Percentiles rank a stretch among this genome's conserved stretches.
phyloP scores from a whole-genome alignment of 306 rosid species.

The Astragalus membranaceus region DNA sequence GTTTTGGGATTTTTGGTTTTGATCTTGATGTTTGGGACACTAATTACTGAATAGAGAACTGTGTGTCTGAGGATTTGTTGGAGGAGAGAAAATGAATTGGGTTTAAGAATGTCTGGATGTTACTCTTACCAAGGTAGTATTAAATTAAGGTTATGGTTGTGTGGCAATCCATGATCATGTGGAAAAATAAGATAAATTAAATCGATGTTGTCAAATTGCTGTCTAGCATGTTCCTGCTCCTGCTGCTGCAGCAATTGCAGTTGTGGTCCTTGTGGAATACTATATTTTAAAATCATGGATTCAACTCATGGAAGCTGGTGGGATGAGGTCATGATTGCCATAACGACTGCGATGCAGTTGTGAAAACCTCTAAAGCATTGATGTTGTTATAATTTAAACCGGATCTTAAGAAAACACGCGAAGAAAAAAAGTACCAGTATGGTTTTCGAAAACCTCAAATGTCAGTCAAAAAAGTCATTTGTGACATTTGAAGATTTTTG shows the following conservation, averaged over 20 bases:
- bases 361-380: no score
- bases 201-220: no score
- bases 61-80: neutral
- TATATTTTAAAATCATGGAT: neutral
- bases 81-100: neutral
- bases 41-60: neutral
- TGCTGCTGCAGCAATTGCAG: no score
- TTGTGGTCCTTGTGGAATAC: no score
- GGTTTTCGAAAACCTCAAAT: no score
- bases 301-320: neutral
- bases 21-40: conserved; percentile 11
- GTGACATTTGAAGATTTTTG: no score
- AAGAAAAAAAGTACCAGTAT: no score
- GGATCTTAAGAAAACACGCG: no score
- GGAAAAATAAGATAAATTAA: neutral
- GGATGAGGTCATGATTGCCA: neutral
- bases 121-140: neutral
- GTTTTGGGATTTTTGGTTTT: neutral
- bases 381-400: no score
- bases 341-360: neutral
- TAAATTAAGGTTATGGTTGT: neutral
- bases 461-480: no score
- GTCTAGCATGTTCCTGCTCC: no score
- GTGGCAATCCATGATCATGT: neutral
- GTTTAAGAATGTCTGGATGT: neutral